Evolutionary conservation across 441 rosid genomes (phyloP).

Genomic region (Adansonia madagascariensis): DNA sequence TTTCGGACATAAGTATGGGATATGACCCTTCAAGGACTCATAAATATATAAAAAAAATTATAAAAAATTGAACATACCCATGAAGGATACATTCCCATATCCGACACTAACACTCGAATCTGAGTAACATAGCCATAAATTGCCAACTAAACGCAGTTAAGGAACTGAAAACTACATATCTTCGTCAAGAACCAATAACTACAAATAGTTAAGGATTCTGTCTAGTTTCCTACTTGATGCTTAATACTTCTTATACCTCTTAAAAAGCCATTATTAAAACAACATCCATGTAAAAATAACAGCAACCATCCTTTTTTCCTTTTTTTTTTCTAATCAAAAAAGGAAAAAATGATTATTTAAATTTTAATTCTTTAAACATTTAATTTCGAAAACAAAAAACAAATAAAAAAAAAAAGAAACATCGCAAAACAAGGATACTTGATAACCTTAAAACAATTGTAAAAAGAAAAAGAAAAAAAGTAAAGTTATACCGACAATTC

Average conservation of each 20-base stretch:
- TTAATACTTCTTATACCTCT: neutral
- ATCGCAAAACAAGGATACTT: neutral
- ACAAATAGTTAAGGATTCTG: neutral
- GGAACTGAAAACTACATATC: neutral
- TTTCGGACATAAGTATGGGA: no score
- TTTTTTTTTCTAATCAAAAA: neutral
- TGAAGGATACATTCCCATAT: no score
- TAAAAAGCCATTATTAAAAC: neutral
- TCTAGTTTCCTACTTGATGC: neutral
- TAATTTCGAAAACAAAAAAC: neutral
- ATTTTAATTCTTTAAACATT: neutral
- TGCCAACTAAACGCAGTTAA: neutral
- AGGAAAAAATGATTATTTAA: neutral
- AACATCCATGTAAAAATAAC: neutral
- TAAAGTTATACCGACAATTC: neutral
- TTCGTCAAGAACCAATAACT: neutral
- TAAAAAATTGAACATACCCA: no score
- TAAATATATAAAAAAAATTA: no score
- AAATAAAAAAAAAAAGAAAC: neutral
- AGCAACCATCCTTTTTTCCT: neutral
- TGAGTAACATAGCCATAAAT: no score
- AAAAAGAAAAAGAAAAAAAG: neutral
- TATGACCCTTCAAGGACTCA: no score
- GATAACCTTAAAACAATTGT: neutral
- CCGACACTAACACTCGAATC: no score